These are phyloP conservation scores for Xerocomus amazonicus DNA, from an alignment of 1,284 basidiomycete species.

Conservation along the genomic window DNA sequence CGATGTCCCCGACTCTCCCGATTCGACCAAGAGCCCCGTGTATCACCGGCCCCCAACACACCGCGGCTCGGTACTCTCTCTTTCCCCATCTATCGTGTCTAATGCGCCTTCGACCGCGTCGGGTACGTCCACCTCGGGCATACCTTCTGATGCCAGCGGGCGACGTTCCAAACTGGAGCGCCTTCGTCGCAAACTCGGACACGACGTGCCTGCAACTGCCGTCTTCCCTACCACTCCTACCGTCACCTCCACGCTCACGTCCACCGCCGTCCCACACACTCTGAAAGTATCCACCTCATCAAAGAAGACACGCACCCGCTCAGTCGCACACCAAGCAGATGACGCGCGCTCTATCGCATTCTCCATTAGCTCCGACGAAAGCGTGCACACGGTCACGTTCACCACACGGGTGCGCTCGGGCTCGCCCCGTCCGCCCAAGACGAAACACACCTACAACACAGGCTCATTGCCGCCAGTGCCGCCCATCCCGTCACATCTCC, in stretches of 20 bases:
- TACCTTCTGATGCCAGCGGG: conserved; percentile 26
- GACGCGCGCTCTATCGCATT: conserved; percentile 27
- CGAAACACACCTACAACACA: conserved; percentile 13
- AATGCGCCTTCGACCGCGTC: conserved; percentile 23
- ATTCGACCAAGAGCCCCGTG: not conserved
- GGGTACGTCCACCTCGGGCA: conserved; percentile 10
- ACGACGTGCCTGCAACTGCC: conserved; percentile 53
- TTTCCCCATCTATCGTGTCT: conserved; percentile 20
- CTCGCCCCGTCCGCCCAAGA: conserved; percentile 13
- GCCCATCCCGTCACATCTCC: conserved; percentile 14
- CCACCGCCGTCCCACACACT: conserved; percentile 12
- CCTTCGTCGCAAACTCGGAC: conserved; percentile 54
- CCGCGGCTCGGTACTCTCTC: conserved; percentile 17
- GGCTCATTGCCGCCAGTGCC: conserved; percentile 27
- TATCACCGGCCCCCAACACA: conserved; percentile 5
- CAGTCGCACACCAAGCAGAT: conserved; percentile 12
- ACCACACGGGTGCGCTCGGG: conserved; percentile 19
- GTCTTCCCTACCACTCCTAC: conserved; percentile 44
- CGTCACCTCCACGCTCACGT: conserved; percentile 10
- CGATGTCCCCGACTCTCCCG: conserved; percentile 2
- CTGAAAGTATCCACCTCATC: conserved; percentile 1
- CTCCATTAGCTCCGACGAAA: conserved; percentile 31
- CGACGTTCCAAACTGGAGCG: conserved; percentile 58
- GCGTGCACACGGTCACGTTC: conserved; percentile 22
- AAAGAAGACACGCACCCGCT: conserved; percentile 5